These are phyloP conservation scores for Clitopilus passeckerianus DNA, from an alignment of 768 basidiomycete species.

Conservation along the genomic window DNA sequence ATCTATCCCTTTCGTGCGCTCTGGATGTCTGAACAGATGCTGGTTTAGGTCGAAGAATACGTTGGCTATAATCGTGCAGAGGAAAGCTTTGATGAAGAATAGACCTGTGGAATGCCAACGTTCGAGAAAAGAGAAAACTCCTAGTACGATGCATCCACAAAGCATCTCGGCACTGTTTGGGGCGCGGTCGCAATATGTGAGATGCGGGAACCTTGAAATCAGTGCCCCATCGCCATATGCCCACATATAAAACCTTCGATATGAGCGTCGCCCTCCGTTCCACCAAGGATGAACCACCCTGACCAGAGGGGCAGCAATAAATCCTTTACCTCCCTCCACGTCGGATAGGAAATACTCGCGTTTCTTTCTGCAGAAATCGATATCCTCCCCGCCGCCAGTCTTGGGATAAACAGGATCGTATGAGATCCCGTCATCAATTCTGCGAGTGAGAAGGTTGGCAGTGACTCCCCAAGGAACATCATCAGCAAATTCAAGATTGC, in stretches of 20 bases:
- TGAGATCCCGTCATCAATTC: conserved; percentile 38
- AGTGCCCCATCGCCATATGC: conserved; percentile 51
- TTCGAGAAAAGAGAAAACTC: background rate
- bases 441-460: conserved; percentile 49
- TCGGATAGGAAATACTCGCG: conserved; percentile 26
- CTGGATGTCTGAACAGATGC: background rate
- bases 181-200: conserved; percentile 25
- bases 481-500: conserved; percentile 27
- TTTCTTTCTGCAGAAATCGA: conserved; percentile 51
- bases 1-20: background rate
- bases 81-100: background rate
- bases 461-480: conserved; percentile 64
- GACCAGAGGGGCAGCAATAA: conserved; percentile 42
- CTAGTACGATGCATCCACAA: background rate
- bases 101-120: background rate
- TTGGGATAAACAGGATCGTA: conserved; percentile 50
- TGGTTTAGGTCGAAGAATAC: background rate
- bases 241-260: conserved; percentile 57
- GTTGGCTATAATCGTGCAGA: background rate
- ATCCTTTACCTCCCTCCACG: conserved; percentile 29
- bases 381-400: conserved; percentile 63
- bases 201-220: conserved; percentile 40
- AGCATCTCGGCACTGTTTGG: background rate
- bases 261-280: conserved; percentile 38
- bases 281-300: conserved; percentile 57